Evolutionary conservation across 306 rosid species (phyloP), one percentile per base, ranked within the genome.

Genomic region (Quillaja saponaria): DNA sequence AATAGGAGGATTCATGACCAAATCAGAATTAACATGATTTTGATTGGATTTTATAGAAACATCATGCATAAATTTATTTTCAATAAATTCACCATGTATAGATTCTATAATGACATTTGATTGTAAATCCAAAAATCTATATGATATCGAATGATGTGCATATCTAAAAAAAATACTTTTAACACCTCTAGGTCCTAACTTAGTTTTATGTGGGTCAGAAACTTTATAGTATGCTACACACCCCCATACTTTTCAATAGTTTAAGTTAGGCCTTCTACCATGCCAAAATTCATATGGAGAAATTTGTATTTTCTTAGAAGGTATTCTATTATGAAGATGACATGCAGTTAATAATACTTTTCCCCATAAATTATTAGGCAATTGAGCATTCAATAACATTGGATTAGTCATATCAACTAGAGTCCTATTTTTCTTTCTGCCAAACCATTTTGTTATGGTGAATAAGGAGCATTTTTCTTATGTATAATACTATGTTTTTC

Each of bases 221-320:
- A 52, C 39, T 25, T 8, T 52, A 52, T 52, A 52, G 6, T 20
- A 52, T 8, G 39, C 56, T 3, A 25, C 31, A 25, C 31, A 25
- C 31, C 31, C 31, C 31, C 31, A 25, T 4, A 25, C 31, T 25
- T 25, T 25, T 4, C 2, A 25, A 25, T 25, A 25, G 31, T 25
- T 25, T 25, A 25, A 25, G 31, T 25, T 25, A 52, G 51, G 18
- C 41, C 19, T 59, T 21, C 20, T 59, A 6, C 28, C 58, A 11
- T 63, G 34, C 38, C 68, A 63, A 3, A 13, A 2, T 10, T 63
- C 13, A 18, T 49, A 63, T 34, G 68, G 35, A 11, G 47, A 49
- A 7, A 25, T 46, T 16, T 35, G 7, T 10, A n/a, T 14, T 12
- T 17, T 49, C 34, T 18, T 63, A 7, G 14, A 63, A 31, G 58